A percentile compares a stretch with the other conserved stretches of the same genome.
phyloP scores from a whole-genome alignment of 106 monocot species.

The Acorus gramineus region DNA sequence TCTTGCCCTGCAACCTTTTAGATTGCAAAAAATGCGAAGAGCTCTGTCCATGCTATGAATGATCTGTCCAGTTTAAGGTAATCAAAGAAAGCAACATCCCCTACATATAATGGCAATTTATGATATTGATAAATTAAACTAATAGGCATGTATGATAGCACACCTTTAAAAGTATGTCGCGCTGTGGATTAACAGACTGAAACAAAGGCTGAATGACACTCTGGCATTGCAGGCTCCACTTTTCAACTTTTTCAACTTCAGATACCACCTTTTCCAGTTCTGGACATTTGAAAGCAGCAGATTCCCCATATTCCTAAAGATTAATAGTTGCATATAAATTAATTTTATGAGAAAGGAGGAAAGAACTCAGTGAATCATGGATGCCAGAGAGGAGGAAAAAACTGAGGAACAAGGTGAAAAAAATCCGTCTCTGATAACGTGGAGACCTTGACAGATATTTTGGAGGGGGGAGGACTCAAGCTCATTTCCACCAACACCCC shows the following conservation, averaged over 20 bases:
- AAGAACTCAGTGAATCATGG: too few relatives aligned
- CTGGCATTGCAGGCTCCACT: conserved; percentile 47
- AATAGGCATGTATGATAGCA: neutral
- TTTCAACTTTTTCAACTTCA: conserved; percentile 52
- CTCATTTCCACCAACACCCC: too few relatives aligned
- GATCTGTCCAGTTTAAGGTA: conserved; percentile 20
- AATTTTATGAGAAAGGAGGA: too few relatives aligned
- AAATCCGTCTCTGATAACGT: too few relatives aligned
- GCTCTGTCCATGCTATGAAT: conserved; percentile 43
- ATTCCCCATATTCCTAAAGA: conserved; percentile 43
- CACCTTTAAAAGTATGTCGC: conserved; percentile 38
- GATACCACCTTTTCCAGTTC: conserved; percentile 39
- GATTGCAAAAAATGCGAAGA: conserved; percentile 32
- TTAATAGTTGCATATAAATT: too few relatives aligned
- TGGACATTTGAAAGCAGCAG: conserved; percentile 47
- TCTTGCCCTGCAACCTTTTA: conserved; percentile 16
- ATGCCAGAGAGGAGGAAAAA: too few relatives aligned
- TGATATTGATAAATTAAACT: neutral
- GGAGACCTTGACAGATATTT: too few relatives aligned
- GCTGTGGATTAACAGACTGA: conserved; percentile 31
- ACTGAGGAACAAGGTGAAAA: too few relatives aligned
- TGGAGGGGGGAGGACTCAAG: too few relatives aligned
- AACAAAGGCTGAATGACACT: conserved; percentile 28
- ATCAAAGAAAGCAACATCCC: too few relatives aligned
- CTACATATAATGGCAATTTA: too few relatives aligned